phyloP scores from a whole-genome alignment of 2,329 filamentous ascomycete genomes.

The Beauveria sp. region DNA sequence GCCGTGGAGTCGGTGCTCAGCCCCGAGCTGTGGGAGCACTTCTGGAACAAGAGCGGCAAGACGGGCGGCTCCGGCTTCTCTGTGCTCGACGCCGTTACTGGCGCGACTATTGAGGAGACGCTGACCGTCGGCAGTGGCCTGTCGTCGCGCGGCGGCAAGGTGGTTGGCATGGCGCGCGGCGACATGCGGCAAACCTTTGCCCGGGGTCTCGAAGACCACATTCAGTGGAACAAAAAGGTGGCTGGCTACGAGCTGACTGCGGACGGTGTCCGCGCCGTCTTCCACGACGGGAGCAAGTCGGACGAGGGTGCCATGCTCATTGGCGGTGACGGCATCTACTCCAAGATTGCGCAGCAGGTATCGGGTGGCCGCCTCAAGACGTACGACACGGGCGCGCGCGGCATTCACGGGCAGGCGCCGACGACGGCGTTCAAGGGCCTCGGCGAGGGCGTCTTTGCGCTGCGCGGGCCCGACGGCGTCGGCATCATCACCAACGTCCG shows the following conservation, averaged over 20 bases:
- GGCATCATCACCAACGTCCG: conserved; percentile 59
- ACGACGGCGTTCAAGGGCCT: conserved; percentile 52
- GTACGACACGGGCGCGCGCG: conserved; percentile 55
- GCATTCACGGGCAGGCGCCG: conserved; percentile 59
- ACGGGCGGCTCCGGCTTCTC: conserved; percentile 49
- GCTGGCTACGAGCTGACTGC: conserved; percentile 49
- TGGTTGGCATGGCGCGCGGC: conserved; percentile 54
- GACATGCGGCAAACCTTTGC: conserved; percentile 56
- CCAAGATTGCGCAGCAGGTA: conserved; percentile 51
- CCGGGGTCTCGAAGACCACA: conserved; percentile 43
- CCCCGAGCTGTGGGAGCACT: conserved; percentile 38
- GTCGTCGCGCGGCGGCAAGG: conserved; percentile 46
- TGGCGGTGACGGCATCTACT: conserved; percentile 57
- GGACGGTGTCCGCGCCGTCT: conserved; percentile 46
- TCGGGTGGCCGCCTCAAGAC: conserved; percentile 50
- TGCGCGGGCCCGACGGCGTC: conserved; percentile 36
- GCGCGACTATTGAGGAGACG: background rate
- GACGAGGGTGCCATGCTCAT: conserved; percentile 52
- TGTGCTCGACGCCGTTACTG: conserved; percentile 43
- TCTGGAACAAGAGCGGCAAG: conserved; percentile 53
- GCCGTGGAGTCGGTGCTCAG: conserved; percentile 53
- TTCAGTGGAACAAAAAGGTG: conserved; percentile 50
- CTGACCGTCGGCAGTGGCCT: conserved; percentile 21
- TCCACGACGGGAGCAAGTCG: conserved; percentile 52
- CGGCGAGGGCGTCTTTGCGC: conserved; percentile 54